Conservation (phyloP, 306 rosid species). For the Cajanus cajan region DNA sequence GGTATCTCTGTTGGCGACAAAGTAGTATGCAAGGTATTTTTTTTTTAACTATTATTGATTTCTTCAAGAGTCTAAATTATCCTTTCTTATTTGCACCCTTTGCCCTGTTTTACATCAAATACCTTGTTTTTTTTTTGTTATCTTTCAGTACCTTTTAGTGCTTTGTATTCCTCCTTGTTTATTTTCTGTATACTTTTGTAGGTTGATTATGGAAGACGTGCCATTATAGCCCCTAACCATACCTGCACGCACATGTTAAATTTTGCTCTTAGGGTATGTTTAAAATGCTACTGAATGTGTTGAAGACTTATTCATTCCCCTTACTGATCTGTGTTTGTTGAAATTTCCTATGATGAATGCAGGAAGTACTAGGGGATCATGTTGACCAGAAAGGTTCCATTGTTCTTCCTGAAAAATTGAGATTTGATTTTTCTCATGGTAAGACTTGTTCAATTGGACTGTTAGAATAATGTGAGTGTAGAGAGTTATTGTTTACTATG, state of each 20-base stretch:
- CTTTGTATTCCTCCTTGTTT: not conserved
- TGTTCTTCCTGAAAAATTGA: conserved; percentile 93
- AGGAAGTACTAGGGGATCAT: conserved; percentile 93
- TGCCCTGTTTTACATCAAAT: not conserved
- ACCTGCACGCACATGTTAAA: conserved; percentile 98
- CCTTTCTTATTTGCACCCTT: conserved; percentile 5
- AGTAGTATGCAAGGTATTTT: conserved; percentile 72
- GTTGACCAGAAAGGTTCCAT: conserved; percentile 97
- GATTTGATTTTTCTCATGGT: conserved; percentile 99
- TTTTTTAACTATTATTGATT: not conserved
- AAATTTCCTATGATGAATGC: conserved; percentile 32
- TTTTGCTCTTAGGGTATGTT: conserved; percentile 91
- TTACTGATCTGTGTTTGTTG: conserved; percentile 16
- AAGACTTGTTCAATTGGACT: conserved; percentile 32
- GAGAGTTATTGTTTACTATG: conserved; percentile 1
- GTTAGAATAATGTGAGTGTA: not conserved
- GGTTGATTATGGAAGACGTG: conserved; percentile 90
- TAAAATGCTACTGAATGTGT: not conserved
- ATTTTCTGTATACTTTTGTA: conserved; percentile 37
- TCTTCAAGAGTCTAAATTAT: not conserved
- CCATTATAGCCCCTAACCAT: conserved; percentile 88
- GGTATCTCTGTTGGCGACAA: conserved; percentile 76
- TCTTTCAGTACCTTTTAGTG: not conserved
- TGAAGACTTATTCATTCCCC: not conserved
- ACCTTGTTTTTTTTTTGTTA: not conserved